These are phyloP conservation scores for Lasiodiplodia gonubiensis DNA, from an alignment of 2,329 filamentous ascomycete species.

Conservation along the genomic window DNA sequence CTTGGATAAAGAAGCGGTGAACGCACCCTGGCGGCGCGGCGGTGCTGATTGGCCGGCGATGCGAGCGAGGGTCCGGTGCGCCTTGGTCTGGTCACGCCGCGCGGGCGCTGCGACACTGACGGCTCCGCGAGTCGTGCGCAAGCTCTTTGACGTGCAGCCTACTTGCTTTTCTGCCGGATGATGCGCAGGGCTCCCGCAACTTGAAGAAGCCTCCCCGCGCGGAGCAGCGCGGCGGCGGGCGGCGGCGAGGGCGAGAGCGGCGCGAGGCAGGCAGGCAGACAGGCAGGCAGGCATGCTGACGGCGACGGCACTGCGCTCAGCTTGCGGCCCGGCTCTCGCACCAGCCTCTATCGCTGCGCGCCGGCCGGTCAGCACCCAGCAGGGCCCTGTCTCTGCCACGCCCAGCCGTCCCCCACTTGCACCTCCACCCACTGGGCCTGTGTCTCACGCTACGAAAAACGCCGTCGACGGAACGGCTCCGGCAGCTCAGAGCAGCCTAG, in stretches of 20 bases:
- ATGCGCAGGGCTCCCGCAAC: constrained; percentile 20
- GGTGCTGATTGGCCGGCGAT: constrained; percentile 21
- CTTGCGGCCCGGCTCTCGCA: not conserved
- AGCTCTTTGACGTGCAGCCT: constrained; percentile 25
- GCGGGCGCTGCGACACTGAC: constrained; percentile 18
- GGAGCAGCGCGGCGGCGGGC: not conserved
- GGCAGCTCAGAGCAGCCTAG: constrained; percentile 16
- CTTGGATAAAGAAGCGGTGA: constrained; percentile 28
- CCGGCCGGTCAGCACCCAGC: constrained; percentile 23
- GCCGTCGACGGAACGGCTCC: constrained; percentile 20
- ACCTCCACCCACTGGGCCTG: constrained; percentile 22
- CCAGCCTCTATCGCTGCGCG: constrained; percentile 23
- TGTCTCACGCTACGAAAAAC: constrained; percentile 25
- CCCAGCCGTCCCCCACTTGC: constrained; percentile 22
- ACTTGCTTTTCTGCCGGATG: constrained; percentile 25
- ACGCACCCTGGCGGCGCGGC: constrained; percentile 22
- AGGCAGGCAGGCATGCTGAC: not conserved
- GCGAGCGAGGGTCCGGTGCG: constrained; percentile 25
- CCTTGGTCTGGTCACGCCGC: constrained; percentile 26
- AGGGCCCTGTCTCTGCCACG: constrained; percentile 24
- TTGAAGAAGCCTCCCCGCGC: constrained; percentile 18
- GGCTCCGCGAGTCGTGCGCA: constrained; percentile 24
- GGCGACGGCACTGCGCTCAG: constrained; percentile 1
- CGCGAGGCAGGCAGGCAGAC: not conserved
- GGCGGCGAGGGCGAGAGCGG: not conserved